Percentiles rank a stretch among this genome's conserved stretches.
These are phyloP conservation scores for Dendrothele bispora DNA, from an alignment of 768 basidiomycete genomes.

Conservation along the genomic window DNA sequence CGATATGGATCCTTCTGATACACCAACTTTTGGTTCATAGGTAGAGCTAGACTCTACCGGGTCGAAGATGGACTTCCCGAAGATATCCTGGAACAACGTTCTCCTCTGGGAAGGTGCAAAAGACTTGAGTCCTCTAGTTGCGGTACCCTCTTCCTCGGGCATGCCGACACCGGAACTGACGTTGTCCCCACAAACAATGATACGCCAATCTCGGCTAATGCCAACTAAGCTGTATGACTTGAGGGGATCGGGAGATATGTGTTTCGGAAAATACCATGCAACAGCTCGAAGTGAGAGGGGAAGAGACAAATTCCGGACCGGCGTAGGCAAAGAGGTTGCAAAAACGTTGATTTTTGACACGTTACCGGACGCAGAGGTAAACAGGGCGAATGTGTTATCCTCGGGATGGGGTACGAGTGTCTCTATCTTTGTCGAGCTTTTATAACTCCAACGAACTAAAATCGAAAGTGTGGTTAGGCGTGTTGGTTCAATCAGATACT, in stretches of 20 bases:
- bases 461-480: not conserved
- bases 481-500: not conserved
- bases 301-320: slow-evolving; percentile 36
- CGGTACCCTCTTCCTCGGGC: slow-evolving; percentile 41
- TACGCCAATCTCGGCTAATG: slow-evolving; percentile 65
- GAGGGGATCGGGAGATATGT: slow-evolving; percentile 22
- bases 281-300: slow-evolving; percentile 69
- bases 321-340: slow-evolving; percentile 39
- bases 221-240: slow-evolving; percentile 59
- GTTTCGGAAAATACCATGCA: slow-evolving; percentile 36
- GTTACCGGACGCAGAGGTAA: slow-evolving; percentile 33
- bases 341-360: slow-evolving; percentile 47
- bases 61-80: slow-evolving; percentile 73
- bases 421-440: slow-evolving; percentile 34
- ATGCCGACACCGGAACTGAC: no score
- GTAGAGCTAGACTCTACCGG: slow-evolving; percentile 10
- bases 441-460: slow-evolving; percentile 62
- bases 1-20: slow-evolving; percentile 38
- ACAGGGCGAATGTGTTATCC: slow-evolving; percentile 59
- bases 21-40: slow-evolving; percentile 8
- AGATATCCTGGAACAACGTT: slow-evolving; percentile 89
- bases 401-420: slow-evolving; percentile 55
- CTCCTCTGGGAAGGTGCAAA: slow-evolving; percentile 29
- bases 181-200: slow-evolving; percentile 69
- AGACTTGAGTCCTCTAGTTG: slow-evolving; percentile 36